Percentiles rank a stretch among this genome's conserved stretches.
phyloP scores from a whole-genome alignment of 2,329 filamentous ascomycete genomes.

The Monosporascus sp. region DNA sequence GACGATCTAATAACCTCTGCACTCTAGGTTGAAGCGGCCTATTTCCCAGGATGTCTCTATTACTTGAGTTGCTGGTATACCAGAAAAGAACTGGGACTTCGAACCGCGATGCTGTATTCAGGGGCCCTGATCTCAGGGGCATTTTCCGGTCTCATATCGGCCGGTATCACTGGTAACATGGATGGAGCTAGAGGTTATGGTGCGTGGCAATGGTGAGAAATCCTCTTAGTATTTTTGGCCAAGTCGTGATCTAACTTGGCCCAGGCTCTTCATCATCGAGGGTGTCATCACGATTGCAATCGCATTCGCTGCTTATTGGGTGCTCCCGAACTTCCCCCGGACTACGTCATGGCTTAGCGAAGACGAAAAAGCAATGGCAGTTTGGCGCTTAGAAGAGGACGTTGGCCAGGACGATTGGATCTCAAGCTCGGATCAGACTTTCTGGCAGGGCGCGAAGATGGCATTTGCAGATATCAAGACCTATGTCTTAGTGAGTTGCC shows the following conservation, averaged over 20 bases:
- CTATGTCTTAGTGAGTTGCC: slow-evolving; percentile 45
- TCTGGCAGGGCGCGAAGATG: slow-evolving; percentile 47
- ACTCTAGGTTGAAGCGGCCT: background rate
- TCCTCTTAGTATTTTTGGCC: background rate
- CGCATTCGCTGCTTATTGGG: slow-evolving; percentile 49
- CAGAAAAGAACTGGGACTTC: slow-evolving; percentile 59
- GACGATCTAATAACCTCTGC: slow-evolving; percentile 3
- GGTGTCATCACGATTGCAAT: slow-evolving; percentile 59
- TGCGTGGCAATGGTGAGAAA: slow-evolving; percentile 52
- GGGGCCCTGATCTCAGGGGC: slow-evolving; percentile 66
- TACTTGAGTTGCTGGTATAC: slow-evolving; percentile 65
- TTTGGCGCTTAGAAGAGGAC: slow-evolving; percentile 58
- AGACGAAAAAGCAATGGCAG: slow-evolving; percentile 51
- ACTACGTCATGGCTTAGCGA: slow-evolving; percentile 52
- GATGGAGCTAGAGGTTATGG: slow-evolving; percentile 48
- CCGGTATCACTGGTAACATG: slow-evolving; percentile 62
- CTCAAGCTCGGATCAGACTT: slow-evolving; percentile 48
- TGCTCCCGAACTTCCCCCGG: slow-evolving; percentile 63
- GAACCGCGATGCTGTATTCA: slow-evolving; percentile 61
- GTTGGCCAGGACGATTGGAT: slow-evolving; percentile 60
- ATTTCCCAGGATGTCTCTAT: slow-evolving; percentile 52
- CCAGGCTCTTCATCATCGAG: slow-evolving; percentile 60
- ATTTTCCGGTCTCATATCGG: slow-evolving; percentile 61
- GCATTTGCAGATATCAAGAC: slow-evolving; percentile 56
- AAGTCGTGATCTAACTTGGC: background rate